Base-by-base conservation (phyloP, 805 yeast genomes). In the Candida boleticola region DNA sequence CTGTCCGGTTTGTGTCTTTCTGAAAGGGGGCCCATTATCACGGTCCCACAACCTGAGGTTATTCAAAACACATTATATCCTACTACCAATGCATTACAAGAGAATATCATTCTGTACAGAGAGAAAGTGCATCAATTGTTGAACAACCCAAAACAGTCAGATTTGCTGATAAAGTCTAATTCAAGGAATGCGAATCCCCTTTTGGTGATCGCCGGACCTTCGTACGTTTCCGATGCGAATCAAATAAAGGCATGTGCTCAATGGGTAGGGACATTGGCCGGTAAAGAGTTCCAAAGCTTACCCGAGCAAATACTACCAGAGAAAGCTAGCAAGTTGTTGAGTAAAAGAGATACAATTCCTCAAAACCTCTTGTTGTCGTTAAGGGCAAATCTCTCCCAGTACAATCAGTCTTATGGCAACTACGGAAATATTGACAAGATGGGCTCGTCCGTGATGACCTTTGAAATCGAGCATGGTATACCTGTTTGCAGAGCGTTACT, bases 41-140 rank as follows among this genome's bases (percentile, higher is more conserved):
- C 69, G 1, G 59, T 71, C 18, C 66, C 73, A 3, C 73, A 66
- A 46, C 77, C 78, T 0, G 75, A 71, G 43, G 66, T 71, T 6
- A 55, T 71, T 5, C 77, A 72, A 43, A 61, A 63, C 37, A 59
- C 59, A 36, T 44, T 73, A 23, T 64, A 57, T 37, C 76, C 77
- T 3, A 54, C 61, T 3, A 49, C 64, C 23, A 58, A 57, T 9
- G 37, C 39, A 2, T 47, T 66, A 17, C 52, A 61, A 26, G 27
- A 43, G 9, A 61, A 64, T 41, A 62, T 71, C 4, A 49, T 64
- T 18, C 41, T 43, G 1, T 60, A 64, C 44, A 54, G 77, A 44
- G 46, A 53, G 6, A 40, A 45, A 3, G 53, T 69, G 1, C 48
- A 47, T 17, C 40, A 46, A 7, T 41, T 61, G 10, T 42, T 36